Evolutionary conservation across 2,329 filamentous ascomycete genomes (phyloP).

Genomic region (Microdochium trichocladiopsis): DNA sequence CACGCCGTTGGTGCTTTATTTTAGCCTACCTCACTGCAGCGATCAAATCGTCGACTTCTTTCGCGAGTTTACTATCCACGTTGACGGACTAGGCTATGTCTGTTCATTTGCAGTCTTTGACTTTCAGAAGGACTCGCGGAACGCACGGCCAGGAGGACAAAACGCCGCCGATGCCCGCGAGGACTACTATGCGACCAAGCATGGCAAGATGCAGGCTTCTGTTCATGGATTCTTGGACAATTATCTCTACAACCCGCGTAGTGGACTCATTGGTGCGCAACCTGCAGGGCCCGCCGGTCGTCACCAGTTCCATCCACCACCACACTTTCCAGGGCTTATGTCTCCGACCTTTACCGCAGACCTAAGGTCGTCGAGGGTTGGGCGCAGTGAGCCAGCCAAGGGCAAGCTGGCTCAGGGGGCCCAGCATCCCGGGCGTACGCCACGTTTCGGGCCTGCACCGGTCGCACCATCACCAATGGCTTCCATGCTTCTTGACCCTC

Average conservation of each 20-base stretch:
- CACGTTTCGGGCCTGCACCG: constrained; percentile 32
- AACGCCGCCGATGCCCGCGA: constrained; percentile 62
- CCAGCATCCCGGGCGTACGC: constrained; percentile 27
- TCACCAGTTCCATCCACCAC: constrained; percentile 66
- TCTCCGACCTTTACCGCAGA: constrained; percentile 53
- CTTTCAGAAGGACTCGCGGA: constrained; percentile 72
- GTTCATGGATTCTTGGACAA: constrained; percentile 94
- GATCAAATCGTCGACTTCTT: constrained; percentile 97
- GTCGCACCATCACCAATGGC: constrained; percentile 58
- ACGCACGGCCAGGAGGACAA: constrained; percentile 28
- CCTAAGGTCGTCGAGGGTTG: constrained; percentile 43
- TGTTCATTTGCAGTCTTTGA: constrained; percentile 98
- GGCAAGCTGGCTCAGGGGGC: constrained; percentile 15
- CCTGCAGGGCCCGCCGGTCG: constrained; percentile 40
- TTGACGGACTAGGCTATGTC: constrained; percentile 91
- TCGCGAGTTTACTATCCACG: constrained; percentile 93
- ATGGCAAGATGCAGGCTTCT: constrained; percentile 97
- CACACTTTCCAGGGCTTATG: constrained; percentile 64
- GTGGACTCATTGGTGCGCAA: constrained; percentile 54
- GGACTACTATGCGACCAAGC: constrained; percentile 91
- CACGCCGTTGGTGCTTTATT: constrained; percentile 82
- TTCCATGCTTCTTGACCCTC: constrained; percentile 67
- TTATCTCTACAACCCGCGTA: constrained; percentile 71
- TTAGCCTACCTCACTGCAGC: constrained; percentile 78
- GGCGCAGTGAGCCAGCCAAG: constrained; percentile 31